These are phyloP conservation scores for Lactarius hengduanensis DNA, from an alignment of 768 basidiomycete genomes.

Conservation along the genomic window DNA sequence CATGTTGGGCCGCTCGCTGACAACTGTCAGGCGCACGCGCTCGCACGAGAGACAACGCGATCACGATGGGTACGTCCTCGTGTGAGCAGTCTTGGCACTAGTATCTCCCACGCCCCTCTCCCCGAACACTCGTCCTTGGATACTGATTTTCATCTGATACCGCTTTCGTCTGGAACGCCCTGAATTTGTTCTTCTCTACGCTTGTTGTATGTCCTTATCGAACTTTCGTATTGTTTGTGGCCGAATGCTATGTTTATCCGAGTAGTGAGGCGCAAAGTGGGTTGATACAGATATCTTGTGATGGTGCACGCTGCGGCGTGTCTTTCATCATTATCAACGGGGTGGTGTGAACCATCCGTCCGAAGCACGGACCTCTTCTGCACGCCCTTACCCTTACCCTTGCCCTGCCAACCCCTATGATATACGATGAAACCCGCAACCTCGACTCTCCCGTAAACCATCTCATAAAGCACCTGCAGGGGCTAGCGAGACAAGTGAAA, in stretches of 20 bases:
- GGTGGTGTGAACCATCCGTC: background rate
- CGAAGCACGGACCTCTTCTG: background rate
- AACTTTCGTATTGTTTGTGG: background rate
- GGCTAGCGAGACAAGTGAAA: background rate
- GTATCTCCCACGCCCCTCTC: background rate
- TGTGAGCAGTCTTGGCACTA: background rate
- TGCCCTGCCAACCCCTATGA: conserved; percentile 8
- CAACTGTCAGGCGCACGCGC: background rate
- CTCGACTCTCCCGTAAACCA: background rate
- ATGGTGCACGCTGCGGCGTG: background rate
- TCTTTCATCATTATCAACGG: background rate
- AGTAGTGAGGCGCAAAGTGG: background rate
- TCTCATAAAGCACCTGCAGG: background rate
- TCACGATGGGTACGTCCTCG: conserved; percentile 1
- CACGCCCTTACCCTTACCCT: conserved; percentile 14
- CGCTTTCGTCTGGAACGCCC: background rate
- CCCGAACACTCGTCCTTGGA: background rate
- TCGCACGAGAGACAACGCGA: background rate
- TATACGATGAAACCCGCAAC: conserved; percentile 10
- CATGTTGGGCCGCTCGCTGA: conserved; percentile 11
- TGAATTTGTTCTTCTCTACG: background rate
- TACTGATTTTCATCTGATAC: background rate
- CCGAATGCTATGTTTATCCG: background rate
- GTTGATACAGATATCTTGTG: background rate
- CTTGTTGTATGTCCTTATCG: background rate